Conservation (phyloP, 1,284 basidiomycete genomes). For the Rhodofomes roseus region DNA sequence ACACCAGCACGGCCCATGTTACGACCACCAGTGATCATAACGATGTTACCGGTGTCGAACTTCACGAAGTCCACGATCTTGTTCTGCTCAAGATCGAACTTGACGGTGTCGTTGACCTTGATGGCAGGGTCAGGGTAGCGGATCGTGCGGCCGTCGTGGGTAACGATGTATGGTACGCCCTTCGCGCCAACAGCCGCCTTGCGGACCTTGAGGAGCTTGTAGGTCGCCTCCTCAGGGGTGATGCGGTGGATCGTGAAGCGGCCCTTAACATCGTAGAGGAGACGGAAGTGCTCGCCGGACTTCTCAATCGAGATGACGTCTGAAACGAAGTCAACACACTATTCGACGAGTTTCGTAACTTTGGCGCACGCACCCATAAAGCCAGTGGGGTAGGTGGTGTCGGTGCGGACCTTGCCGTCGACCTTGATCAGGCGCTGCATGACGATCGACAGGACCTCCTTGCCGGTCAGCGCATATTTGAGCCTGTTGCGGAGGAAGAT, state of each 20-base stretch:
- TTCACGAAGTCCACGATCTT: slow-evolving; percentile 95
- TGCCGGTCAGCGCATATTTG: slow-evolving; percentile 97
- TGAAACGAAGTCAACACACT: slow-evolving; percentile 26
- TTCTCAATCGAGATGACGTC: slow-evolving; percentile 98
- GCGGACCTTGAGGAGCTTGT: slow-evolving; percentile 98
- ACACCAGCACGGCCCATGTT: slow-evolving; percentile 99
- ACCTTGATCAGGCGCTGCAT: slow-evolving; percentile 98
- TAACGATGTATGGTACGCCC: slow-evolving; percentile 96
- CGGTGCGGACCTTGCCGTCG: slow-evolving; percentile 98
- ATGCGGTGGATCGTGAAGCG: slow-evolving; percentile 99
- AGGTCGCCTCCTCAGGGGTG: slow-evolving; percentile 94
- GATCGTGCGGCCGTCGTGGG: slow-evolving; percentile 99
- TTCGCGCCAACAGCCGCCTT: slow-evolving; percentile 90
- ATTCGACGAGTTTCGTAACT: no score
- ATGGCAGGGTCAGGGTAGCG: slow-evolving; percentile 98
- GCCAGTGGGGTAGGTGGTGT: slow-evolving; percentile 94
- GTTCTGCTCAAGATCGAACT: slow-evolving; percentile 92
- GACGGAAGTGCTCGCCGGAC: slow-evolving; percentile 99
- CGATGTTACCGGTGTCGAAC: slow-evolving; percentile 97
- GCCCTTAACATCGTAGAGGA: slow-evolving; percentile 99
- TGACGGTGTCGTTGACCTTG: slow-evolving; percentile 97
- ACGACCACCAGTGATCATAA: slow-evolving; percentile 97
- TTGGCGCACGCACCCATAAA: slow-evolving; percentile 77
- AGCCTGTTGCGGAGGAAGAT: slow-evolving; percentile 99
- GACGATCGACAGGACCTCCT: slow-evolving; percentile 94